Base-by-base conservation (phyloP, 805 yeast species). In the Millerozyma acaciae region DNA sequence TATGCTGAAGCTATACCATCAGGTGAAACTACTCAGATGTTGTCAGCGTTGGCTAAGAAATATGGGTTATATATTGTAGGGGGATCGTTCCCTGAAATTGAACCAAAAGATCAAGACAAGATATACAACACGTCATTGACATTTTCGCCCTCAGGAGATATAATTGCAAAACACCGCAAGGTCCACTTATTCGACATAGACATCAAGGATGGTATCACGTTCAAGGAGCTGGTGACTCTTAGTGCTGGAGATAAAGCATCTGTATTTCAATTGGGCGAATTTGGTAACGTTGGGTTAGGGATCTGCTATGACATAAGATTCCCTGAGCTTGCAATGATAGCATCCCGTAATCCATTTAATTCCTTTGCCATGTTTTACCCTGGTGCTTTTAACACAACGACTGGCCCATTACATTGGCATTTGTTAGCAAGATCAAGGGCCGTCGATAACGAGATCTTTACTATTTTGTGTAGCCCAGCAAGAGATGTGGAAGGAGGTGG, bases 61-160 rank as follows among this genome's bases (percentile, higher is more conserved):
- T 65, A 78, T 45, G 62, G 66, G 4, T 71, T 87, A 12, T 77
- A 70, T 37, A 65, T 90, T 26, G 74, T 90, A 26, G 97, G 97
- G 10, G 98, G 98, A 10, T 86, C 96, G 1, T 78, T 85, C 44
- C 97, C 97, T 1, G 98, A 93, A 56, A 48, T 72, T 18, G 77
- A 70, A 9, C 45, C 53, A 3, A 63, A 58, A 14, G 76, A 73
- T 30, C 68, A 70, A 34, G 76, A 78, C 25, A 80, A 79, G 24
- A 43, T 57, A 14, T 57, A 43, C 69, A 89, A 89, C 65, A 90
- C 97, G 6, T 81, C 87, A 4, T 53, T 86, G 37, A 76, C 94
- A 3, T 90, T 86, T 53, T 59, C 76, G 39, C 81, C 80, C 2
- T 29, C 55, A 2, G 98, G 98, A 3, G 71, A 78, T 24, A 66